These are phyloP conservation scores for Neolentinus lepideus DNA, from an alignment of 1,284 basidiomycete genomes.

Conservation along the genomic window DNA sequence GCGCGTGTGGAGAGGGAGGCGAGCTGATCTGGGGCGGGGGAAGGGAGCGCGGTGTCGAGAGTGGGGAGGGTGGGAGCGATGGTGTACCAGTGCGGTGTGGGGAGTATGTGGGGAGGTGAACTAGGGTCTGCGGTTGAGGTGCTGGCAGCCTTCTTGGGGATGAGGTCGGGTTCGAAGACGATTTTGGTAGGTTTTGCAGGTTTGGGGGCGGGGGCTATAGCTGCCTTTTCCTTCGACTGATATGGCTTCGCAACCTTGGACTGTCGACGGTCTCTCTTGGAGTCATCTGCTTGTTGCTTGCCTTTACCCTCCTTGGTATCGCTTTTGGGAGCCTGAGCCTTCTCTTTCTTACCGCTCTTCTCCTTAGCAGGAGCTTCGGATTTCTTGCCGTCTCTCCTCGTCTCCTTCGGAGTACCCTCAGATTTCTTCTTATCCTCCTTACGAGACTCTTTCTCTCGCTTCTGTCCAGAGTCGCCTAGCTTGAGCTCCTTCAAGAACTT, in stretches of 20 bases:
- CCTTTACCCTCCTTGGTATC: background rate
- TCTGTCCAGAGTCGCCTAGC: conserved; percentile 21
- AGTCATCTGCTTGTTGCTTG: background rate
- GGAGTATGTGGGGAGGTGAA: conserved; percentile 23
- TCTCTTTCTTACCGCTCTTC: background rate
- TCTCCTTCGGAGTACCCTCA: too few species aligned
- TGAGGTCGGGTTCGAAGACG: background rate
- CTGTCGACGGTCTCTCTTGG: too few species aligned
- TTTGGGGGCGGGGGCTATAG: background rate
- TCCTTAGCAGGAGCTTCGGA: background rate
- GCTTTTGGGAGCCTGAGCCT: background rate
- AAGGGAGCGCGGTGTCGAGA: conserved; percentile 16
- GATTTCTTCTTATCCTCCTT: background rate
- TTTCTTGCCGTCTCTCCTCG: background rate
- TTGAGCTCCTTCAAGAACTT: conserved; percentile 54
- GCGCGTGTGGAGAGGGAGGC: conserved; percentile 42
- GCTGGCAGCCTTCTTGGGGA: background rate
- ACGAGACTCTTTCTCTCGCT: conserved; percentile 1
- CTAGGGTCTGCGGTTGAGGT: background rate
- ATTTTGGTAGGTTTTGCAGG: background rate
- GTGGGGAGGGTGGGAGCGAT: conserved; percentile 25
- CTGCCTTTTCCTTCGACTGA: background rate
- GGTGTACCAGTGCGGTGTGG: conserved; percentile 56
- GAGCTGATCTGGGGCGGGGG: conserved; percentile 36
- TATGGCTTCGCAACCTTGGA: background rate